Evolutionary conservation across 768 basidiomycete genomes (phyloP).

Genomic region (Tremella mesenterica): DNA sequence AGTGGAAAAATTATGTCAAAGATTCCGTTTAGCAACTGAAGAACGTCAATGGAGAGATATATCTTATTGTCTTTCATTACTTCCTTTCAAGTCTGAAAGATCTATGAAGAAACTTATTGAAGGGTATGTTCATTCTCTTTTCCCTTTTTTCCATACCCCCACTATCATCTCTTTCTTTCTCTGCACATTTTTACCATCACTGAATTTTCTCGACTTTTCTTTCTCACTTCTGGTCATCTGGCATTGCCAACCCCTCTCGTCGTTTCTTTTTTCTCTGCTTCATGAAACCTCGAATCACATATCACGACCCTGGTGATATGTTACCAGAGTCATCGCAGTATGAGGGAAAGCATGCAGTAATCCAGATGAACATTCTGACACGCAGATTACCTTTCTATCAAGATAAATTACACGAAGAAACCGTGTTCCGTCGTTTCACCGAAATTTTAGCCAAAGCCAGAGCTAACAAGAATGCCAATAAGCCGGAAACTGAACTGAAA

Average conservation of each 20-base stretch:
- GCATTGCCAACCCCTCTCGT: neutral
- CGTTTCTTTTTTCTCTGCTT: neutral
- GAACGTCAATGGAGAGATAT: slow-evolving; percentile 96
- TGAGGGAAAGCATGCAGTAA: too few relatives aligned
- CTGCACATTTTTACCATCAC: neutral
- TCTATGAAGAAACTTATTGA: slow-evolving; percentile 95
- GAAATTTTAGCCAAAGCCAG: slow-evolving; percentile 91
- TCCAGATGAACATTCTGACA: neutral
- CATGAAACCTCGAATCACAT: neutral
- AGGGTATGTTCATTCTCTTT: slow-evolving; percentile 43
- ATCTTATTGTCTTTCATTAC: slow-evolving; percentile 82
- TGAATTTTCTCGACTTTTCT: neutral
- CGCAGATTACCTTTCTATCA: slow-evolving; percentile 72
- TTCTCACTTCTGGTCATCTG: neutral
- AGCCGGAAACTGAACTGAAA: slow-evolving; percentile 84
- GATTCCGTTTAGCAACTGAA: slow-evolving; percentile 80
- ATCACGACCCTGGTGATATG: too few relatives aligned
- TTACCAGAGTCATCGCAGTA: too few relatives aligned
- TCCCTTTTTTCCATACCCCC: neutral
- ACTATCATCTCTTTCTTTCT: neutral
- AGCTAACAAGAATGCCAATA: slow-evolving; percentile 82
- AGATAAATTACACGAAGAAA: slow-evolving; percentile 85
- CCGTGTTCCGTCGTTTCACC: slow-evolving; percentile 68
- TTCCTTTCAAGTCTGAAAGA: slow-evolving; percentile 94
- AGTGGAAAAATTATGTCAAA: slow-evolving; percentile 93